Percentiles rank a stretch among this genome's conserved stretches.
phyloP scores from a whole-genome alignment of 2,329 filamentous ascomycete genomes.

The Leptographium flavum region DNA sequence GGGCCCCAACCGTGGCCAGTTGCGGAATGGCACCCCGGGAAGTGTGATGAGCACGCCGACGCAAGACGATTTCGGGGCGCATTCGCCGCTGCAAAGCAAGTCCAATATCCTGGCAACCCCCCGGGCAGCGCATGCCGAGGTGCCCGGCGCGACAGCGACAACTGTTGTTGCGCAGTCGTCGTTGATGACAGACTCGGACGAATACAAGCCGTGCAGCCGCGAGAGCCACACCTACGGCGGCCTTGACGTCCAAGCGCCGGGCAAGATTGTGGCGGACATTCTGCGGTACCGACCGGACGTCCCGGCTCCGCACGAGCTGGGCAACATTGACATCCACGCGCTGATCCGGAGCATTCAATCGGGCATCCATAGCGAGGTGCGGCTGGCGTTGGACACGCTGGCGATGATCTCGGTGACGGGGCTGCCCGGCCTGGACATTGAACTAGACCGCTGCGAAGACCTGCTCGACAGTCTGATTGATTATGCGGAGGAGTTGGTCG shows the following conservation, averaged over 20 bases:
- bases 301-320: slow-evolving; percentile 63
- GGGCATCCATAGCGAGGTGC: slow-evolving; percentile 79
- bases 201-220: slow-evolving; percentile 41
- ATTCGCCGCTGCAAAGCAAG: slow-evolving; percentile 30
- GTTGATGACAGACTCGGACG: slow-evolving; percentile 30
- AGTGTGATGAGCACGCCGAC: slow-evolving; percentile 30
- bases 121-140: slow-evolving; percentile 17
- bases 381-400: slow-evolving; percentile 75
- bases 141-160: slow-evolving; percentile 13
- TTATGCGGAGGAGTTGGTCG: slow-evolving; percentile 78
- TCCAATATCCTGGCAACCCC: slow-evolving; percentile 18
- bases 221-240: slow-evolving; percentile 53
- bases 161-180: slow-evolving; percentile 19
- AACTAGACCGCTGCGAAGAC: slow-evolving; percentile 68
- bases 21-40: slow-evolving; percentile 36
- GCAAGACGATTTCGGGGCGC: slow-evolving; percentile 26
- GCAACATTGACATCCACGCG: slow-evolving; percentile 79
- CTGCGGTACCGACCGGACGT: slow-evolving; percentile 57
- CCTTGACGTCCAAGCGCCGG: slow-evolving; percentile 51
- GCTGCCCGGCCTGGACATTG: slow-evolving; percentile 47
- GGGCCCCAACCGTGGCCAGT: slow-evolving; percentile 26
- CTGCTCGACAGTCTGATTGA: slow-evolving; percentile 78
- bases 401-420: slow-evolving; percentile 51
- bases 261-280: slow-evolving; percentile 52
- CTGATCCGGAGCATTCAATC: slow-evolving; percentile 82